These are phyloP conservation scores for Podospora anserina DNA, from an alignment of 495 filamentous ascomycete genomes.

Conservation along the genomic window DNA sequence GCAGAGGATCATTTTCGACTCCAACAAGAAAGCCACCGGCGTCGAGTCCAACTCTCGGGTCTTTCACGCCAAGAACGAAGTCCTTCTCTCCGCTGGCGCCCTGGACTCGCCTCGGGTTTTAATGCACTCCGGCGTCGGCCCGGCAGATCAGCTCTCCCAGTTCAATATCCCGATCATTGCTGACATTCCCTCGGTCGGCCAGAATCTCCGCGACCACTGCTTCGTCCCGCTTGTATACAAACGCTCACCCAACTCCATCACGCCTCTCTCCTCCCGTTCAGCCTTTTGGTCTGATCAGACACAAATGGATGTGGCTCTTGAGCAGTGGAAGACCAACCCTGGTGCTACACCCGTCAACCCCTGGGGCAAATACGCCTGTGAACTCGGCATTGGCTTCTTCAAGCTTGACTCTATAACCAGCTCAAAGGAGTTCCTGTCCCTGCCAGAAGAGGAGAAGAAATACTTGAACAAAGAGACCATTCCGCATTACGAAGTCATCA, in stretches of 20 bases:
- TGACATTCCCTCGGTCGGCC: slow-evolving; percentile 50
- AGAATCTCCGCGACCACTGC: slow-evolving; percentile 56
- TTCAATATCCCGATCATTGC: slow-evolving; percentile 52
- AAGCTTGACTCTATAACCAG: slow-evolving; percentile 44
- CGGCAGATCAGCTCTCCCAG: slow-evolving; percentile 47
- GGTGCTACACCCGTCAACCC: slow-evolving; percentile 45
- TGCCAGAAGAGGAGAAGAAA: slow-evolving; percentile 39
- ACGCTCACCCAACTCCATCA: slow-evolving; percentile 24
- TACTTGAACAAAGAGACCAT: slow-evolving; percentile 45
- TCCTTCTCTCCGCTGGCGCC: slow-evolving; percentile 57
- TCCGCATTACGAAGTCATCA: slow-evolving; percentile 39
- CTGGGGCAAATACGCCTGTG: slow-evolving; percentile 42
- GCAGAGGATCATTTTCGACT: slow-evolving; percentile 46
- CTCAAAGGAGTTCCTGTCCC: slow-evolving; percentile 44
- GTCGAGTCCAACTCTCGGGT: slow-evolving; percentile 32
- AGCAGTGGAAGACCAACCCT: slow-evolving; percentile 47
- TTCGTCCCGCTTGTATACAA: slow-evolving; percentile 29
- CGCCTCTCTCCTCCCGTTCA: slow-evolving; percentile 25
- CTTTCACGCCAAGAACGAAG: slow-evolving; percentile 53
- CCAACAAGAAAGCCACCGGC: slow-evolving; percentile 54
- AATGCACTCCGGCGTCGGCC: slow-evolving; percentile 64
- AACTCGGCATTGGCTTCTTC: slow-evolving; percentile 51
- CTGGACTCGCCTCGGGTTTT: slow-evolving; percentile 59
- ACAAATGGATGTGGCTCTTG: slow-evolving; percentile 41
- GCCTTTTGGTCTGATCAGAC: slow-evolving; percentile 33